phyloP scores from a whole-genome alignment of 2,329 filamentous ascomycete species.

The Fusarium lateritium region DNA sequence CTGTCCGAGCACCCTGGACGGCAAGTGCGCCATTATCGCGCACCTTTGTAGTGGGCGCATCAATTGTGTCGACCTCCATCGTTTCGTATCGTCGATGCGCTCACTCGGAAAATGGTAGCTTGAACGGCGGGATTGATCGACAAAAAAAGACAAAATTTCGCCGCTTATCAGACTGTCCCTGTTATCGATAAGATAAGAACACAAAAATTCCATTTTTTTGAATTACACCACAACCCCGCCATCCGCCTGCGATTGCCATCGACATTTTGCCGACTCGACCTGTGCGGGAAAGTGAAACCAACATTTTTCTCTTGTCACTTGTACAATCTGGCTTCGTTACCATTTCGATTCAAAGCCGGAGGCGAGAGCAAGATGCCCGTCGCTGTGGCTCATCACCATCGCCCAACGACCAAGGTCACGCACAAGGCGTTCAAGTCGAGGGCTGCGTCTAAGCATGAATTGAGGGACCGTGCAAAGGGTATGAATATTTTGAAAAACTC shows the following conservation, averaged over 20 bases:
- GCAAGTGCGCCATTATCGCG: conserved; percentile 68
- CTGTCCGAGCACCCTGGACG: conserved; percentile 64
- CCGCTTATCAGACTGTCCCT: conserved; percentile 39
- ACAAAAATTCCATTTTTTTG: conserved; percentile 57
- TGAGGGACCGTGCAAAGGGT: conserved; percentile 92
- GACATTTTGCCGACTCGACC: conserved; percentile 27
- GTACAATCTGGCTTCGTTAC: conserved; percentile 77
- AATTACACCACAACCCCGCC: conserved; percentile 57
- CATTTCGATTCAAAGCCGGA: conserved; percentile 91
- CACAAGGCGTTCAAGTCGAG: conserved; percentile 95
- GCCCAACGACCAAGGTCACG: conserved; percentile 88
- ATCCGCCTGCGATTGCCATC: conserved; percentile 52
- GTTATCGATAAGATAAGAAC: conserved; percentile 55
- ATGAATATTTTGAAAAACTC: conserved; percentile 33
- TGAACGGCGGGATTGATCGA: conserved; percentile 37
- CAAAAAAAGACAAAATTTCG: conserved; percentile 34
- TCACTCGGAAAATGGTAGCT: conserved; percentile 30
- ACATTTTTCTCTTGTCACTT: conserved; percentile 23
- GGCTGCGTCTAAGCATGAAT: conserved; percentile 88
- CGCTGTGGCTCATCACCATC: conserved; percentile 83
- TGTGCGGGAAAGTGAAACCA: conserved; percentile 18
- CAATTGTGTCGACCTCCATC: conserved; percentile 58
- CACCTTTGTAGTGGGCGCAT: conserved; percentile 55
- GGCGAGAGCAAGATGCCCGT: conserved; percentile 81
- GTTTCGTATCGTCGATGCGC: conserved; percentile 37